phyloP scores from a whole-genome alignment of 2,329 filamentous ascomycete species.

The Microsporum audouinii region DNA sequence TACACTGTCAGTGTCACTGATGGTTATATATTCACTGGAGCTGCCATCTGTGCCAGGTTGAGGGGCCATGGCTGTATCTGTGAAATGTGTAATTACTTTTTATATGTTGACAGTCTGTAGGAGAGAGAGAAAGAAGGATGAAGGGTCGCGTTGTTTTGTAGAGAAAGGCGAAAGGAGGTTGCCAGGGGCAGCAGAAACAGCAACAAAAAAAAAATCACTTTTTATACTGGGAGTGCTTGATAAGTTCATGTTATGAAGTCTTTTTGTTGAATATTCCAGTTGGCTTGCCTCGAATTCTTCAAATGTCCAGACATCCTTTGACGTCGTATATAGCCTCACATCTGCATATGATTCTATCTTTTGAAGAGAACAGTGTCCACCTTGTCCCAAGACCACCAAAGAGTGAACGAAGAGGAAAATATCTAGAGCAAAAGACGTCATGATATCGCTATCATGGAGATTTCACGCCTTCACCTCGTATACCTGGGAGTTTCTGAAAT shows the following conservation, averaged over 20 bases:
- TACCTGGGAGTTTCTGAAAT: neutral
- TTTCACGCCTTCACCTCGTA: neutral
- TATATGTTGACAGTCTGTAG: neutral
- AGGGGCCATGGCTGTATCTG: neutral
- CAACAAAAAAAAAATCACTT: neutral
- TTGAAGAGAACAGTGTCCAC: neutral
- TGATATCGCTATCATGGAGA: neutral
- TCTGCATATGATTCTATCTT: neutral
- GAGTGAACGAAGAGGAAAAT: neutral
- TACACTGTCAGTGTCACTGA: neutral
- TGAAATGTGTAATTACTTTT: neutral
- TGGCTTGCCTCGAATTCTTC: no score
- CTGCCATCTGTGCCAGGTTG: neutral
- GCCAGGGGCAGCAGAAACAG: neutral
- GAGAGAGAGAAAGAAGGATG: neutral
- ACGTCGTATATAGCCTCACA: neutral
- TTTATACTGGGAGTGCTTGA: neutral
- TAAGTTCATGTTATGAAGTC: neutral
- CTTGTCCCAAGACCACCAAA: neutral
- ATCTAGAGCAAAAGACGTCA: neutral
- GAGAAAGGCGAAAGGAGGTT: neutral
- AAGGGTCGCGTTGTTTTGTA: neutral
- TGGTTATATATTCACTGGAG: neutral
- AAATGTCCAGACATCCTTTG: no score
- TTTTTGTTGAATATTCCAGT: neutral